Evolutionary conservation across 2,329 filamentous ascomycete species (phyloP).

Genomic region (Cladobotryum mycophilum): DNA sequence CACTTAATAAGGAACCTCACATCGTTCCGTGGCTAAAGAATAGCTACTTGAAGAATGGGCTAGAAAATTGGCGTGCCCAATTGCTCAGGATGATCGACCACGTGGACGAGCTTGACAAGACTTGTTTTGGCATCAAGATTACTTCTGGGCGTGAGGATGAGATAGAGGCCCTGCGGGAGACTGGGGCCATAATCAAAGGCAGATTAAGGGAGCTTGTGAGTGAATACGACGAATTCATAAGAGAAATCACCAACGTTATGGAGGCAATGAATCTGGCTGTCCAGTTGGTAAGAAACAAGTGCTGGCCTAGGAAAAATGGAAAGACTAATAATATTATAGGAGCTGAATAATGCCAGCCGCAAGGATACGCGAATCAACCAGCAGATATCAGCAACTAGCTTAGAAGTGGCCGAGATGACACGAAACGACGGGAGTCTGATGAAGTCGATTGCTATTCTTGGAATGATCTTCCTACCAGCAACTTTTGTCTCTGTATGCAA

Average conservation of each 20-base stretch:
- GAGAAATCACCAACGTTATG: conserved; percentile 13
- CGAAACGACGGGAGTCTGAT: conserved; percentile 14
- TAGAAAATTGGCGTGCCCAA: conserved; percentile 17
- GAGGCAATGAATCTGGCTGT: conserved; percentile 14
- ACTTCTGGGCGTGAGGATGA: not conserved
- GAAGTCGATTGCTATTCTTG: conserved; percentile 15
- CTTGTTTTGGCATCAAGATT: not conserved
- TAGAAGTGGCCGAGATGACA: conserved; percentile 11
- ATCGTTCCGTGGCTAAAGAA: conserved; percentile 16
- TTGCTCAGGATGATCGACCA: conserved; percentile 18
- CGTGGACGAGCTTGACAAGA: conserved; percentile 7
- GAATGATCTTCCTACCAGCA: conserved; percentile 22
- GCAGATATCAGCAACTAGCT: too few relatives aligned
- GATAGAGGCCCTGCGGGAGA: not conserved
- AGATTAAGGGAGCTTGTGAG: conserved; percentile 13
- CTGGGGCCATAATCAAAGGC: conserved; percentile 3
- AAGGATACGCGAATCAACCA: conserved; percentile 12
- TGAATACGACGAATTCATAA: conserved; percentile 15
- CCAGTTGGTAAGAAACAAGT: conserved; percentile 10
- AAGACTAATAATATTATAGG: not conserved
- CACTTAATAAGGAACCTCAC: not conserved
- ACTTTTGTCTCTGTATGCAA: conserved; percentile 21
- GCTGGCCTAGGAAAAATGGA: too few relatives aligned
- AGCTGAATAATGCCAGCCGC: conserved; percentile 1
- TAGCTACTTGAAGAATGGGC: conserved; percentile 13